Evolutionary conservation across 2,329 filamentous ascomycete genomes (phyloP).

Genomic region (Fusarium sp.): DNA sequence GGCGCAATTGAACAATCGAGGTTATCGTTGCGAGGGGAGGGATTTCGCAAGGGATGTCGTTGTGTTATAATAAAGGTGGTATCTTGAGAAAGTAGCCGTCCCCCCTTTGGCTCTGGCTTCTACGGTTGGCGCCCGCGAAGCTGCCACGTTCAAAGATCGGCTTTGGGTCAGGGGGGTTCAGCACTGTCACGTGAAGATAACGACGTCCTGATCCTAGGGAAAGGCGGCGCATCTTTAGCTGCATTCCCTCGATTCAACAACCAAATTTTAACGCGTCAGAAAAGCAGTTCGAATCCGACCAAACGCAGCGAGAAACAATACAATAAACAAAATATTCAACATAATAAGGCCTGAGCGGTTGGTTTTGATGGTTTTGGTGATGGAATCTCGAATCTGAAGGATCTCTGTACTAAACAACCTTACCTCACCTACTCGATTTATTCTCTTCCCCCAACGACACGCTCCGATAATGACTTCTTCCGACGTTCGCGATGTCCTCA

Average conservation of each 20-base stretch:
- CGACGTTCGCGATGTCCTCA: slow-evolving; percentile 90
- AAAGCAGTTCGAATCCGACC: slow-evolving; percentile 20
- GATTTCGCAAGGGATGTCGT: slow-evolving; percentile 17
- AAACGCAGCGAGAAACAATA: slow-evolving; percentile 13
- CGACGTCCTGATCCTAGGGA: slow-evolving; percentile 7
- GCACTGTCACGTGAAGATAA: slow-evolving; percentile 54
- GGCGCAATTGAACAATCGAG: slow-evolving; percentile 37
- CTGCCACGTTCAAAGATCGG: slow-evolving; percentile 67
- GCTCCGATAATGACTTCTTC: slow-evolving; percentile 73
- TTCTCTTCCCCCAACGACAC: slow-evolving; percentile 19
- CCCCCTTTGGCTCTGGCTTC: slow-evolving; percentile 39
- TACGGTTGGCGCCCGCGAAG: slow-evolving; percentile 52
- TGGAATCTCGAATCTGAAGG: slow-evolving; percentile 38
- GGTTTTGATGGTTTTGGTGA: slow-evolving; percentile 40
- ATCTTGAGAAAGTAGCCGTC: slow-evolving; percentile 23
- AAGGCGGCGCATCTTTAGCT: slow-evolving; percentile 19
- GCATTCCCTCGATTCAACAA: slow-evolving; percentile 14
- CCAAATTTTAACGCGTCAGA: slow-evolving; percentile 42
- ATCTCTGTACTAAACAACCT: slow-evolving; percentile 12
- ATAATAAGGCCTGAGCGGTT: not conserved
- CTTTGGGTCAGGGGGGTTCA: slow-evolving; percentile 48
- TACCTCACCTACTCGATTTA: not conserved
- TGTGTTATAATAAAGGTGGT: slow-evolving; percentile 19
- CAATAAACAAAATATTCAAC: not conserved
- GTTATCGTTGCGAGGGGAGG: slow-evolving; percentile 3